Conservation (phyloP, 2,329 filamentous ascomycete genomes). For the Pezicula neosporulosa region DNA sequence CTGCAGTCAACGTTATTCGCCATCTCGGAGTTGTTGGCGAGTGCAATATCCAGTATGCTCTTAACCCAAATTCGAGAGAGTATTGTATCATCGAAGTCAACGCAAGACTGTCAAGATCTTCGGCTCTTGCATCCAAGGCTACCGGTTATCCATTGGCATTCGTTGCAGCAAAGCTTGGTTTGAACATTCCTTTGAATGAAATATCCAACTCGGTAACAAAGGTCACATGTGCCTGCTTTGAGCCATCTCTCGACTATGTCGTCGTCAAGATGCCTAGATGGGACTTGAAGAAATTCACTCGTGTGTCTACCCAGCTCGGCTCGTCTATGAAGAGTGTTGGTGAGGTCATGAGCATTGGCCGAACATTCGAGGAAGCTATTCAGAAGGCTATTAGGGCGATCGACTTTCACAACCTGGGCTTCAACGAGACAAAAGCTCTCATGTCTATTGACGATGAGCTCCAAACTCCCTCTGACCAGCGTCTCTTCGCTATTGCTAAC, state of each 20-base stretch:
- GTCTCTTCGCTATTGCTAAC: conserved; percentile 95
- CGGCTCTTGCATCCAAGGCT: conserved; percentile 92
- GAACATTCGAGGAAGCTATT: conserved; percentile 96
- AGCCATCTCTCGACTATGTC: conserved; percentile 95
- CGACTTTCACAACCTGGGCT: conserved; percentile 92
- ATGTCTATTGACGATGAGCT: conserved; percentile 97
- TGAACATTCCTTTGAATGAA: conserved; percentile 92
- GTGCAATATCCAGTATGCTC: conserved; percentile 97
- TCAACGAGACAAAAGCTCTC: conserved; percentile 84
- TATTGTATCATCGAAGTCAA: conserved; percentile 99
- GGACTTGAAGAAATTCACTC: conserved; percentile 98
- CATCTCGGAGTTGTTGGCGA: conserved; percentile 97
- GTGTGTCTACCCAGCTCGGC: conserved; percentile 91
- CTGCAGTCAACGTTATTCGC: conserved; percentile 93
- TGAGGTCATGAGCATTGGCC: conserved; percentile 97
- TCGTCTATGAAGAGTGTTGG: conserved; percentile 99
- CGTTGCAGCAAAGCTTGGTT: conserved; percentile 92
- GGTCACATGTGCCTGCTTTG: conserved; percentile 94
- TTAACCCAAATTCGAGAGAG: conserved; percentile 92
- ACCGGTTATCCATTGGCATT: conserved; percentile 96
- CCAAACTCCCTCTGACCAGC: conserved; percentile 95
- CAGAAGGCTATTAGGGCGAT: conserved; percentile 97
- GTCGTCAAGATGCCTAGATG: conserved; percentile 98
- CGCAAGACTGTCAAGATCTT: conserved; percentile 90
- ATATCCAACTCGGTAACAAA: conserved; percentile 96